A percentile compares a stretch with the other conserved stretches of the same genome.
Conservation (phyloP, 169 alveolate genomes). For the Eimeria sp. region DNA sequence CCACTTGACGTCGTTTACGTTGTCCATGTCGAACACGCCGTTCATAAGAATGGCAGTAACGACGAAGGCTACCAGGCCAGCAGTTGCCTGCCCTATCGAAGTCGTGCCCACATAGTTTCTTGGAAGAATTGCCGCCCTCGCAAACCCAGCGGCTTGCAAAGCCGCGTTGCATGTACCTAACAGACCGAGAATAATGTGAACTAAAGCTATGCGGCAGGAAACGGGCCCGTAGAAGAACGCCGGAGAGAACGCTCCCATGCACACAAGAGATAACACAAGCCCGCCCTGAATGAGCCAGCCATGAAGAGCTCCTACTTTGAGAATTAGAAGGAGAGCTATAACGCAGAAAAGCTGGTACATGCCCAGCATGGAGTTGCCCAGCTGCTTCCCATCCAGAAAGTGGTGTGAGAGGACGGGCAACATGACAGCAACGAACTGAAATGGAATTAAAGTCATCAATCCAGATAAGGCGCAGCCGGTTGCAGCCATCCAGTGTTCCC, state of each 20-base stretch:
- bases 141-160: slow-evolving; percentile 58
- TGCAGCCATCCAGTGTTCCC: slow-evolving; percentile 4
- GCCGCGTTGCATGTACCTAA: slow-evolving; percentile 56
- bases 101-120: slow-evolving; percentile 68
- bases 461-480: slow-evolving; percentile 61
- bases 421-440: slow-evolving; percentile 60
- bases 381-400: slow-evolving; percentile 65
- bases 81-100: slow-evolving; percentile 63
- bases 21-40: slow-evolving; percentile 57
- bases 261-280: slow-evolving; percentile 26
- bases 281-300: slow-evolving; percentile 70
- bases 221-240: slow-evolving; percentile 41
- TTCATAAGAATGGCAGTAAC: slow-evolving; percentile 62
- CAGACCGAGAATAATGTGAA: slow-evolving; percentile 45
- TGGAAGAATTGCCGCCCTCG: slow-evolving; percentile 65
- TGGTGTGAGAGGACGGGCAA: slow-evolving; percentile 41
- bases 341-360: slow-evolving; percentile 55
- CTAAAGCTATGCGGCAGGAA: slow-evolving; percentile 37
- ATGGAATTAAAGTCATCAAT: slow-evolving; percentile 54
- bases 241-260: slow-evolving; percentile 73
- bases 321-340: slow-evolving; percentile 10
- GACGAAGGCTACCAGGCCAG: slow-evolving; percentile 49
- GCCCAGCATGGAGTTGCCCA: slow-evolving; percentile 65
- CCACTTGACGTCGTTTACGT: slow-evolving; percentile 32
- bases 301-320: slow-evolving; percentile 61